phyloP scores from a whole-genome alignment of 352 stramenopile genomes.

The Phytophthora fragariaefolia region DNA sequence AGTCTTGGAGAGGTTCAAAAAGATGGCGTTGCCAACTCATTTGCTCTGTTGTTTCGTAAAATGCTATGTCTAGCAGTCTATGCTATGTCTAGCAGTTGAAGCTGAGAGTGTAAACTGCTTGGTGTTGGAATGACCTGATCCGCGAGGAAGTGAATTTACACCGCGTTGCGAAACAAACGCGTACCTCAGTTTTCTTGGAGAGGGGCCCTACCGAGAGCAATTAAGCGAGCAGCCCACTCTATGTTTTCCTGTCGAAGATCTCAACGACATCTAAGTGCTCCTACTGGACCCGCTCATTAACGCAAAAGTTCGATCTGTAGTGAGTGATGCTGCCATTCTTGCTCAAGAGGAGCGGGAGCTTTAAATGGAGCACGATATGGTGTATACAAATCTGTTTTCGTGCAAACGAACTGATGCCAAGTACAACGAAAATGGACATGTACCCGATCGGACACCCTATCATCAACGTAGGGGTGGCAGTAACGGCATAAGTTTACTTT shows the following conservation, averaged over 20 bases:
- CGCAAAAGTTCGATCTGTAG: conserved; percentile 8
- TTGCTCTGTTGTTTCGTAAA: conserved; percentile 10
- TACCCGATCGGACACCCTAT: no score
- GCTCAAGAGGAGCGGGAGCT: not conserved
- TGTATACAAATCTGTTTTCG: not conserved
- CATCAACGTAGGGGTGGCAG: no score
- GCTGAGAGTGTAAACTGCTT: not conserved
- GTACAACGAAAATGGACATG: no score
- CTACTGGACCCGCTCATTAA: conserved; percentile 13
- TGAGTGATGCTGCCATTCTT: not conserved
- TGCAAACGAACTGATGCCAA: no score
- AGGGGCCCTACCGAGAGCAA: no score
- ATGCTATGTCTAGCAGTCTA: not conserved
- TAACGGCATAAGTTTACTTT: no score
- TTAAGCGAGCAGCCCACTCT: no score
- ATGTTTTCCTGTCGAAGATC: no score
- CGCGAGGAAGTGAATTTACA: no score
- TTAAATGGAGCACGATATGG: not conserved
- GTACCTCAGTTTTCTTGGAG: no score
- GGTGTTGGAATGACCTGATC: not conserved
- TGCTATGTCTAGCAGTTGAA: not conserved
- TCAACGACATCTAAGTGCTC: no score
- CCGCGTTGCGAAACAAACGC: no score
- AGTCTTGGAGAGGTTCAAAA: conserved; percentile 18
- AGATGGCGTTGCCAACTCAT: conserved; percentile 9